A percentile compares a stretch with the other conserved stretches of the same genome.
Conservation (phyloP, 2,329 filamentous ascomycete genomes). For the Epichloe sp. region DNA sequence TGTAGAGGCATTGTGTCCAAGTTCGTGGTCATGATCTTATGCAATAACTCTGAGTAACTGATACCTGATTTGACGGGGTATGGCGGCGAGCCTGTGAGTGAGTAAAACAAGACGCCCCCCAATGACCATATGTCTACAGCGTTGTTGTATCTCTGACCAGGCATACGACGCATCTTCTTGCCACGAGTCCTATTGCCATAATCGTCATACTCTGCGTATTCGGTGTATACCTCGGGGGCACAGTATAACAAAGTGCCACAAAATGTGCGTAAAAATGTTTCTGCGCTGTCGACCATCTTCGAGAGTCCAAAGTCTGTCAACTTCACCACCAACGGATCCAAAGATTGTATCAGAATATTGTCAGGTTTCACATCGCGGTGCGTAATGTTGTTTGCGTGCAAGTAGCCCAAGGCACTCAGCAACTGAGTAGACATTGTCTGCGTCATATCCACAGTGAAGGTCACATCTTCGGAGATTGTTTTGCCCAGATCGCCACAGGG, state of each 20-base stretch:
- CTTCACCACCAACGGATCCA: slow-evolving; percentile 69
- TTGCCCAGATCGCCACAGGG: slow-evolving; percentile 70
- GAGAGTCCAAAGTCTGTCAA: slow-evolving; percentile 94
- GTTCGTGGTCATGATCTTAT: slow-evolving; percentile 71
- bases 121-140: slow-evolving; percentile 95
- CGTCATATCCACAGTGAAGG: slow-evolving; percentile 55
- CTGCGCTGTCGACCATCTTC: slow-evolving; percentile 80
- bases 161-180: slow-evolving; percentile 46
- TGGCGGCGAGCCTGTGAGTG: slow-evolving; percentile 67
- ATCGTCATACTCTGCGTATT: slow-evolving; percentile 55
- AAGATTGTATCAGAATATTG: slow-evolving; percentile 75
- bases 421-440: slow-evolving; percentile 64
- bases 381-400: slow-evolving; percentile 80
- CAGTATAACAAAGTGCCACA: slow-evolving; percentile 94
- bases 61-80: slow-evolving; percentile 68
- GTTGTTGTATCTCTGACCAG: slow-evolving; percentile 65
- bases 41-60: slow-evolving; percentile 65
- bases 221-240: slow-evolving; percentile 88
- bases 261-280: slow-evolving; percentile 91
- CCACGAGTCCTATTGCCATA: slow-evolving; percentile 49
- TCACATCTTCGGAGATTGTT: slow-evolving; percentile 47
- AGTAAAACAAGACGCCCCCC: slow-evolving; percentile 80
- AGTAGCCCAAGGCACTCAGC: slow-evolving; percentile 68
- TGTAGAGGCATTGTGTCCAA: slow-evolving; percentile 55
- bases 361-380: slow-evolving; percentile 99